Conservation (phyloP, 176 grass and related monocot species). For the Juncus inflexus region DNA sequence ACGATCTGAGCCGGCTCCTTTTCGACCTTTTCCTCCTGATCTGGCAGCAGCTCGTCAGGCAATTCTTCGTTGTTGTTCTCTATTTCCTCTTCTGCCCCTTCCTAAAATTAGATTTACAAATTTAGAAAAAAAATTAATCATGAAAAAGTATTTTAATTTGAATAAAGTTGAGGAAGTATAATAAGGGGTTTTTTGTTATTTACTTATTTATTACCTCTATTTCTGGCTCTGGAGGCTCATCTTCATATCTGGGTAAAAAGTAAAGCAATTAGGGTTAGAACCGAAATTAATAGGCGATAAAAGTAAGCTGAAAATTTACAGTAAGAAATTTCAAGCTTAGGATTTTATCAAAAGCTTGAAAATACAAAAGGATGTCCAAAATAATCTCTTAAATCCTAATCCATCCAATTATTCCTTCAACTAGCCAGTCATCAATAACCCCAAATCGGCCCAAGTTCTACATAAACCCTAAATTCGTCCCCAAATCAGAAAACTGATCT, state of each 20-base stretch:
- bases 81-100: constrained; percentile 69
- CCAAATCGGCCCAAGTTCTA: too few relatives aligned
- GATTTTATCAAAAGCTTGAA: too few relatives aligned
- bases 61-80: constrained; percentile 77
- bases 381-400: too few relatives aligned
- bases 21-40: constrained; percentile 59
- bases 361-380: too few relatives aligned
- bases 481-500: too few relatives aligned
- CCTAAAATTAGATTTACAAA: constrained; percentile 34
- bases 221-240: constrained; percentile 72
- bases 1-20: constrained; percentile 34
- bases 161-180: constrained; percentile 2
- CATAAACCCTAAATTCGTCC: too few relatives aligned
- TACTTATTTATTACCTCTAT: constrained; percentile 40
- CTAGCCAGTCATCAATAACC: too few relatives aligned
- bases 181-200: neutral
- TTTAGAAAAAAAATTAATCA: neutral
- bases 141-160: too few relatives aligned
- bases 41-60: constrained; percentile 46
- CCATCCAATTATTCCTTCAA: too few relatives aligned
- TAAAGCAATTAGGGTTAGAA: neutral
- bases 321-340: too few relatives aligned
- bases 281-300: too few relatives aligned
- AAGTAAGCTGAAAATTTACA: too few relatives aligned
- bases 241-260: constrained; percentile 52